Evolutionary conservation across 257 asterid genomes (phyloP), one percentile per base, ranked within the genome.

Genomic region (Orobanche coerulescens): DNA sequence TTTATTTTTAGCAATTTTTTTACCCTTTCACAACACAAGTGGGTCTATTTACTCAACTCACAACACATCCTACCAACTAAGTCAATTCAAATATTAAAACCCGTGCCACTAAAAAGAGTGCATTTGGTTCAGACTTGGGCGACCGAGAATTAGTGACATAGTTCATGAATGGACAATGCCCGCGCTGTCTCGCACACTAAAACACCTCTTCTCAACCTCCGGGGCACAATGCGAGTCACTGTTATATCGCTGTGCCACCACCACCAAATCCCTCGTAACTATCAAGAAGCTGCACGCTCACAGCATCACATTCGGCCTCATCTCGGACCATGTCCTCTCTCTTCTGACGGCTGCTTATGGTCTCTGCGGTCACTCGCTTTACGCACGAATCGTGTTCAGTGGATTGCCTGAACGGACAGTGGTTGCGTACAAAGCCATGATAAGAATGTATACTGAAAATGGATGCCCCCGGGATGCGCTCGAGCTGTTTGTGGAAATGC

Each of bases 261-360:
- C 75, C 73, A n/a, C 67, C 61, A 88, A 84, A 51, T 78, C 80
- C 60, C 64, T 75, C 25, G 51, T 72, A 1, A 74, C 80, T 57
- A 84, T 90, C 70, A 76, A 80, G 73, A 80, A 77, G 71, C 69
- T 91, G 23, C 96, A 91, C 58, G 92, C 90, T 50, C 67, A 43
- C 75, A 61, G 68, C 73, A 64, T 78, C 69, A 76, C 84, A 65
- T 78, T 82, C 57, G 92, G 86, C 68, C 76, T 85, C 63, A 68
- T 67, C 52, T 78, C 82, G 11, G 61, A 65, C 54, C 91, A 84
- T 62, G 67, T 82, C 2, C 81, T 85, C 33, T 82, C 96, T 28
- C 83, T 85, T 16, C 83, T 91, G 16, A 68, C 82, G 0, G 62
- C 91, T 0, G 81, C 86, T 0, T 90, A 87, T 25, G 90, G 77